Evolutionary conservation across 2,329 filamentous ascomycete genomes (phyloP).

Genomic region (Ophiostoma montium): DNA sequence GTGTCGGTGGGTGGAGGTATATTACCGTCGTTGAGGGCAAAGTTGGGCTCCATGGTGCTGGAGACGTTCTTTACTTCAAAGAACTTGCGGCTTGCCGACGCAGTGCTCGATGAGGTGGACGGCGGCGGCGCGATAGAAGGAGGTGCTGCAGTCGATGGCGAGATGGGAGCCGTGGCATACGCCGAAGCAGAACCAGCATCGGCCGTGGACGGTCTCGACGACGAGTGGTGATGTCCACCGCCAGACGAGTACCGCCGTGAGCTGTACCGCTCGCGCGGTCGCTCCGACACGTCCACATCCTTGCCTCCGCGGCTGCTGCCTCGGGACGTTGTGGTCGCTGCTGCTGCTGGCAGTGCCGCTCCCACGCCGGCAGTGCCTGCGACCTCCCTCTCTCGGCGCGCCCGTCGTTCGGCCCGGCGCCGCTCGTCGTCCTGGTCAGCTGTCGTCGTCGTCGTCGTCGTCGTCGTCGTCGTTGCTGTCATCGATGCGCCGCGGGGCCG

Average conservation of each 20-base stretch:
- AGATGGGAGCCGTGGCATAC: not conserved
- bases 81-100: conserved; percentile 16
- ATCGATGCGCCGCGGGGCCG: not conserved
- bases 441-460: conserved; percentile 23
- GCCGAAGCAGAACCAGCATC: conserved; percentile 1
- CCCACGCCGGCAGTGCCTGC: conserved; percentile 15
- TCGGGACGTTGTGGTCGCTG: conserved; percentile 7
- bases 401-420: conserved; percentile 32
- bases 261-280: conserved; percentile 13
- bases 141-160: not conserved
- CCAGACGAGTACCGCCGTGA: conserved; percentile 15
- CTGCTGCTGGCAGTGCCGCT: conserved; percentile 14
- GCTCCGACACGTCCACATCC: conserved; percentile 13
- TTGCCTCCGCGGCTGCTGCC: conserved; percentile 14
- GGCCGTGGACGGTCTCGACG: conserved; percentile 11
- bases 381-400: conserved; percentile 19
- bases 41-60: conserved; percentile 17
- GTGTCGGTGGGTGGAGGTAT: conserved; percentile 10
- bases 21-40: conserved; percentile 23
- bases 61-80: conserved; percentile 18
- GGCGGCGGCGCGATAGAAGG: conserved; percentile 2
- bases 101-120: not conserved
- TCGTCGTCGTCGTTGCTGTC: conserved; percentile 5
- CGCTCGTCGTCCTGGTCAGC: conserved; percentile 13
- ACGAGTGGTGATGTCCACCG: conserved; percentile 1